Evolutionary conservation across 2,329 filamentous ascomycete species (phyloP).

Genomic region (Neonectria sp.): DNA sequence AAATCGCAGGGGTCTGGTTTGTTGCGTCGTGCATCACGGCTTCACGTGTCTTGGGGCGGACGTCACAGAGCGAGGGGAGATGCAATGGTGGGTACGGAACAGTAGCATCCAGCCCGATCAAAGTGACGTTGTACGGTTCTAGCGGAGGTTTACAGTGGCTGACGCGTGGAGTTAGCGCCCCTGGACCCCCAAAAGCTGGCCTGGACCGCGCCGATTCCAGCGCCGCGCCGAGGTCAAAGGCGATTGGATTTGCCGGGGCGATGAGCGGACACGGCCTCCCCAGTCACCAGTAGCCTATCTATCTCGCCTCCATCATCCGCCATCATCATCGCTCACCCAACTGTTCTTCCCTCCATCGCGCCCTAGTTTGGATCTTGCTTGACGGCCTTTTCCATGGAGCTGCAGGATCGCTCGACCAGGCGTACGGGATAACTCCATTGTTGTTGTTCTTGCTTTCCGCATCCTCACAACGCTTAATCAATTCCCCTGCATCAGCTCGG

Average conservation of each 20-base stretch:
- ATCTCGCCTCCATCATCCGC: slow-evolving; percentile 23
- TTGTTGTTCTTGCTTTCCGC: slow-evolving; percentile 14
- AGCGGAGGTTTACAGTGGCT: background rate
- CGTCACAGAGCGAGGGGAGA: background rate
- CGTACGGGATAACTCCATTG: slow-evolving; percentile 23
- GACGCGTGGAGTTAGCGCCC: background rate
- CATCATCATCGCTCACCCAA: slow-evolving; percentile 18
- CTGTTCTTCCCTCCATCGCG: background rate
- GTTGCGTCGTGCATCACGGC: slow-evolving; percentile 5
- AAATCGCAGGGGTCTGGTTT: slow-evolving; percentile 11
- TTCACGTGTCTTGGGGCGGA: slow-evolving; percentile 26
- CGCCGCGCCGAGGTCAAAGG: slow-evolving; percentile 36
- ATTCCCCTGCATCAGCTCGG: slow-evolving; percentile 14
- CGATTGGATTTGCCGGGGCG: slow-evolving; percentile 22
- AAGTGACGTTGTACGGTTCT: background rate
- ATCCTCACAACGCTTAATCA: slow-evolving; percentile 21
- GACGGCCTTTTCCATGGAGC: slow-evolving; percentile 36
- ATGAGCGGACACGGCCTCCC: slow-evolving; percentile 33
- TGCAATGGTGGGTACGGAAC: background rate
- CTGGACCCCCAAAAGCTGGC: background rate
- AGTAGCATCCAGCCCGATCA: slow-evolving; percentile 4
- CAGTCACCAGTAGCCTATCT: slow-evolving; percentile 21
- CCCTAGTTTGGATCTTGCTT: slow-evolving; percentile 6
- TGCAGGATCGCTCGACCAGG: slow-evolving; percentile 37
- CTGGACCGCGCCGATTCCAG: slow-evolving; percentile 23